Evolutionary conservation across 2,329 filamentous ascomycete genomes (phyloP), one percentile per base, ranked within the genome.

Genomic region (Penicillium sp.): DNA sequence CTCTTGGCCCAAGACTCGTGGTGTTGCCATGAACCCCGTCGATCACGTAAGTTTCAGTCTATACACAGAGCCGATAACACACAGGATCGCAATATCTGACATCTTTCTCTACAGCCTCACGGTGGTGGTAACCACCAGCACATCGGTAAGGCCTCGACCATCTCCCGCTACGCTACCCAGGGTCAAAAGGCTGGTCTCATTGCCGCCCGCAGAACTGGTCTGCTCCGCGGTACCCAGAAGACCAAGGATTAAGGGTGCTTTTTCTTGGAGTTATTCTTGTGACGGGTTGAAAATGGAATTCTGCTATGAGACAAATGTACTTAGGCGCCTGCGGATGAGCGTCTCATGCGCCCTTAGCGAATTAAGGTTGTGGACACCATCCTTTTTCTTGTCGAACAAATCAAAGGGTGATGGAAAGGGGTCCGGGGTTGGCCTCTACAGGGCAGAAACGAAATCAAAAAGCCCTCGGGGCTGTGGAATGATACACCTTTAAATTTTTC

Each of bases 131-230:
- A 99, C 88, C 94, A 99, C 82, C 94, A 99, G 86, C 94, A 99
- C 83, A 97, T 97, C 77, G 92, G 94, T 89, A 97, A 99, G 85
- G 94, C 94, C 74, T 99, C 94, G 69, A 99, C 94, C 79, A 99
- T 99, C 83, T 96, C 91, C 73, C 88, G 94, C 80, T 96, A 96
- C 84, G 94, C 94, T 75, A 89, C 88, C 79, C 88, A 91, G 82
- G 94, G 94, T 89, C 94, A 99, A 85, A 99, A 99, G 88, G 94
- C 94, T 75, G 94, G 94, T 97, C 93, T 99, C 78, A 99, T 99
- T 84, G 94, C 94, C 81, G 94, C 94, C 82, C 87, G 94, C 82
- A 90, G 95, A 87, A 99, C 94, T 80, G 94, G 94, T 97, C 88
- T 99, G 82, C 87, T 99, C 78, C 93, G 94, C 84, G 94, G 94